A percentile compares a stretch with the other conserved stretches of the same genome.
Conservation (phyloP, 148 eudicot species). For the Diospyros lotus region DNA sequence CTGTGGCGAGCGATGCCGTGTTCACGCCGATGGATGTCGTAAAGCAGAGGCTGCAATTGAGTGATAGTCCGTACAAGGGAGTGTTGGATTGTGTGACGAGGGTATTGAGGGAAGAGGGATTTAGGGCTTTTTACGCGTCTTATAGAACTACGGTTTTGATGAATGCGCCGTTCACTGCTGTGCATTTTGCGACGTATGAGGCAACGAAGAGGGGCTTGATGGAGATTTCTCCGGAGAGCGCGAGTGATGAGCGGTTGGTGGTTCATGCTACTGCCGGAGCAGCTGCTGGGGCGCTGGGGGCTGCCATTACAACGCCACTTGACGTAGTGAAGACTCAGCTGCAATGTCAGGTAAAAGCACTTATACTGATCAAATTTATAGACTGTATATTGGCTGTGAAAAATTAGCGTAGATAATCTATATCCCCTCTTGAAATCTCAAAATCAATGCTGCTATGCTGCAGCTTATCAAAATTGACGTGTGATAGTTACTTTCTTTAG, state of each 20-base stretch:
- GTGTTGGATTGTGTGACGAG: conserved; percentile 67
- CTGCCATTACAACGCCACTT: conserved; percentile 69
- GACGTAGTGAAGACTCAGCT: conserved; percentile 98
- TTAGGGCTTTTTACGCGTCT: conserved; percentile 78
- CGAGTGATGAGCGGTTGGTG: conserved; percentile 56
- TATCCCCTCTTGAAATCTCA: background rate
- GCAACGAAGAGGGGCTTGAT: conserved; percentile 71
- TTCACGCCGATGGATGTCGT: conserved; percentile 97
- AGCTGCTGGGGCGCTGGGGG: conserved; percentile 83
- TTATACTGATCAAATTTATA: background rate
- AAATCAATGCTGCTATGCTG: background rate
- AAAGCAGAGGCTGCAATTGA: conserved; percentile 85
- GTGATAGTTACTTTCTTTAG: background rate
- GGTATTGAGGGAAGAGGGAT: conserved; percentile 78
- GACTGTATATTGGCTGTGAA: background rate
- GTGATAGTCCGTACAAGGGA: conserved; percentile 66
- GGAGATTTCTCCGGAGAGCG: conserved; percentile 54
- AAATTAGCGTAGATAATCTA: background rate
- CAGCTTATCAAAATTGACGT: background rate
- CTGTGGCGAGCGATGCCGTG: conserved; percentile 89
- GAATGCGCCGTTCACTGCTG: conserved; percentile 92
- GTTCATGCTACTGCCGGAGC: conserved; percentile 99
- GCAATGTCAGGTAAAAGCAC: conserved; percentile 71
- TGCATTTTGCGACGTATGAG: conserved; percentile 89
- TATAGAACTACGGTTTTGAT: conserved; percentile 83